Base-by-base conservation (phyloP, 345 rosid genomes). In the Boechera divaricarpa region DNA sequence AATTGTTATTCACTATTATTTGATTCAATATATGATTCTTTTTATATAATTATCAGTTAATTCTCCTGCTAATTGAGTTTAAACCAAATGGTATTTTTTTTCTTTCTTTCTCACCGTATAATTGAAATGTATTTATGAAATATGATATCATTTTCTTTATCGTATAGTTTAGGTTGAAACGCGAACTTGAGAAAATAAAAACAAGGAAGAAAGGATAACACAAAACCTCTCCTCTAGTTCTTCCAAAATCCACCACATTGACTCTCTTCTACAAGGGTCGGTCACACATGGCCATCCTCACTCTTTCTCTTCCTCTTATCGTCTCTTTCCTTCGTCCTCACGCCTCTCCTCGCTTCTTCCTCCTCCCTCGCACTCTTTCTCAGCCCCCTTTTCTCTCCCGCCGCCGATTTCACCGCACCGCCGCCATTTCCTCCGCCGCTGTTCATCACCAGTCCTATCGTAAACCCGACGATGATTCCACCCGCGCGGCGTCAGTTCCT, bases 251-350 rank as follows among this genome's bases (percentile, higher is more conserved):
- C 52, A 57, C 53, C 58, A 44, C 58, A 63, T 63, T 63, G 68
- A 63, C 38, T 42, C 44, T 59, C 15, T 35, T 8, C 29, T 16
- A n/a, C 52, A 47, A 58, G 18, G 44, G 28, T 35, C 21, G 70
- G 69, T 56, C 65, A 29, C 51, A 36, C 79, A 86, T 86, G 98
- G 88, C 97, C 33, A 85, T 83, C 54, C 83, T 89, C 65, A 79
- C 90, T 10, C 73, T 88, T 15, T 94, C 96, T 10, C 79, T 87
- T 38, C 97, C 97, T 9, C 73, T 89, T 12, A 87, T 88, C 77
- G 73, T 89, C 71, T 86, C 95, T 75, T 47, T 87, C 74, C 82
- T 90, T 38, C 86, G 84, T 15, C 90, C 97, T 36, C 78, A 73
- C 86, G 71, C 74, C 63, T 66, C 77, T 82, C 76, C 73, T 85